Percentiles rank a stretch among this genome's conserved stretches.
phyloP scores from a whole-genome alignment of 2,329 filamentous ascomycete genomes.

The Trichoderma semiorbis region DNA sequence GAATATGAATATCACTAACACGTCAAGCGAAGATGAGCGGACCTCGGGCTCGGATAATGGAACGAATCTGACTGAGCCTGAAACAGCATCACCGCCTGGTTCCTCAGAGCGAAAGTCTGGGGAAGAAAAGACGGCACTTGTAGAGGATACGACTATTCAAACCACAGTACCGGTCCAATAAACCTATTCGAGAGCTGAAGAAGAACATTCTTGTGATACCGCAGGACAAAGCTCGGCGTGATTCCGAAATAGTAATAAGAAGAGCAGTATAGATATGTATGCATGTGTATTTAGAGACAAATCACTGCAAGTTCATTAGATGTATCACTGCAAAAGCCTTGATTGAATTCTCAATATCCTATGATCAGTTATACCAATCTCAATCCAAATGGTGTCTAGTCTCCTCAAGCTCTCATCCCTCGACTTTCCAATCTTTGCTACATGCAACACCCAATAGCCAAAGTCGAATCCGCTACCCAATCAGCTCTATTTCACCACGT shows the following conservation, averaged over 20 bases:
- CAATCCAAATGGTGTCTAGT: background rate
- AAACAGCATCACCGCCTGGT: background rate
- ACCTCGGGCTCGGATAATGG: background rate
- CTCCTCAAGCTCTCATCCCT: background rate
- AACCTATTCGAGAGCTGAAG: background rate
- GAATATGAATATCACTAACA: background rate
- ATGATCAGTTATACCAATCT: background rate
- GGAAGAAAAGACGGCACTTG: background rate
- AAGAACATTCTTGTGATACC: background rate
- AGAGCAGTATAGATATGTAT: background rate
- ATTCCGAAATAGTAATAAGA: background rate
- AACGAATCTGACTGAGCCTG: conserved; percentile 4
- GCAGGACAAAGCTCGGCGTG: fast-evolving
- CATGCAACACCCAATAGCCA: background rate
- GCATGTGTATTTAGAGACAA: background rate
- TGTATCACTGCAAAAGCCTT: background rate
- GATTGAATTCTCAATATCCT: background rate
- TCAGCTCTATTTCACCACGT: background rate
- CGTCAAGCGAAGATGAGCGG: conserved; percentile 1
- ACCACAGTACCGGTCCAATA: background rate
- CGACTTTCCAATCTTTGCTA: background rate
- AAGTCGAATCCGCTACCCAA: background rate
- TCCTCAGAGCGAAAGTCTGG: background rate
- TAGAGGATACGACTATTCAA: background rate
- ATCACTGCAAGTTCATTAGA: background rate